Percentiles rank a stretch among this genome's conserved stretches.
These are phyloP conservation scores for Grosmannia serpens DNA, from an alignment of 2,329 filamentous ascomycete species.

Conservation along the genomic window DNA sequence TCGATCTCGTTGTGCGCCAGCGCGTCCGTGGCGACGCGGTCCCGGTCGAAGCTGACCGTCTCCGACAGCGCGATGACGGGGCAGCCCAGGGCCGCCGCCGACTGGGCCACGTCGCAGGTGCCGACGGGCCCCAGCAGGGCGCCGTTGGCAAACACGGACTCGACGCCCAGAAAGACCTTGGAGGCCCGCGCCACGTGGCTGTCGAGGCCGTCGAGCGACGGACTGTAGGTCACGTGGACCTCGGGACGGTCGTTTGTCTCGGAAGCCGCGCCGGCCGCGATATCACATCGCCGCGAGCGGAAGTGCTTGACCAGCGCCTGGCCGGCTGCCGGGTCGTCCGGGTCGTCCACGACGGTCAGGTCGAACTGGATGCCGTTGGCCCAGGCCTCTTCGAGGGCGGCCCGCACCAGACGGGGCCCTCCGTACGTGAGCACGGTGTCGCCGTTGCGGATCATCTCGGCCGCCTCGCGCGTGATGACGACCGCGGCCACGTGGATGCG, in stretches of 20 bases:
- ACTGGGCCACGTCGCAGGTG: constrained; percentile 76
- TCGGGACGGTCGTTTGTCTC: too few relatives aligned
- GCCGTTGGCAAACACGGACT: constrained; percentile 93
- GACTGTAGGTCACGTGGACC: constrained; percentile 60
- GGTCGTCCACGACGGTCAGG: constrained; percentile 72
- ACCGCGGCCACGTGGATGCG: constrained; percentile 79
- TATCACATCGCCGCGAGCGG: not conserved
- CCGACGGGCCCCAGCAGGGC: constrained; percentile 79
- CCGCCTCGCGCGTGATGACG: constrained; percentile 68
- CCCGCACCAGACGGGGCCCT: constrained; percentile 75
- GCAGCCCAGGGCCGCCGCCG: constrained; percentile 62
- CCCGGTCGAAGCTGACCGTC: constrained; percentile 82
- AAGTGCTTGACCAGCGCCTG: constrained; percentile 57
- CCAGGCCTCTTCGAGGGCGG: constrained; percentile 64
- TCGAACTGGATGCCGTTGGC: constrained; percentile 61
- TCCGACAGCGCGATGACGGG: constrained; percentile 87
- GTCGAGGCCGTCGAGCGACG: constrained; percentile 63
- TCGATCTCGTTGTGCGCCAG: constrained; percentile 90
- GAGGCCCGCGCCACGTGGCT: constrained; percentile 57
- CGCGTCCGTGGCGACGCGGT: constrained; percentile 79
- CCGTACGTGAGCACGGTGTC: constrained; percentile 82
- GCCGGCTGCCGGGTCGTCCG: constrained; percentile 39
- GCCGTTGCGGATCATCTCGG: constrained; percentile 62
- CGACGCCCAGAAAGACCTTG: constrained; percentile 73
- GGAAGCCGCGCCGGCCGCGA: not conserved